Evolutionary conservation across 2,329 filamentous ascomycete species (phyloP).

Genomic region (Fusarium staphyleae): DNA sequence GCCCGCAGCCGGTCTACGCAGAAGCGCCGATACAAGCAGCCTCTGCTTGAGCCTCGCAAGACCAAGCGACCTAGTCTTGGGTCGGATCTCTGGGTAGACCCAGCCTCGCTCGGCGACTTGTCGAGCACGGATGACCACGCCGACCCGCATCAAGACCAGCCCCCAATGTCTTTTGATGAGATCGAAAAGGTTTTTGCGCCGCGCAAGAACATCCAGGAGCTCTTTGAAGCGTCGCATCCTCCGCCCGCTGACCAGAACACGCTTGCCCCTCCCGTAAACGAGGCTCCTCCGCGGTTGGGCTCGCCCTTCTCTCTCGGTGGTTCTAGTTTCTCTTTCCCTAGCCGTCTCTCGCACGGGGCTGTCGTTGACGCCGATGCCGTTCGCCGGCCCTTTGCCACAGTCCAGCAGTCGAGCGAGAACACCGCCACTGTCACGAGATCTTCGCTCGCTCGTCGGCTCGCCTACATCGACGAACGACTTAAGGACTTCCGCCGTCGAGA

Average conservation of each 20-base stretch:
- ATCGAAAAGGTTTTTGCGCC: conserved; percentile 52
- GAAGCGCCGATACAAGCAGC: conserved; percentile 61
- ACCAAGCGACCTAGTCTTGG: conserved; percentile 62
- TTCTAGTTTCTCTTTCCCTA: conserved; percentile 68
- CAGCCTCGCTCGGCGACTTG: conserved; percentile 41
- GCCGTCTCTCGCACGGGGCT: conserved; percentile 57
- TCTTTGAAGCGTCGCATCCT: conserved; percentile 47
- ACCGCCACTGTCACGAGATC: conserved; percentile 48
- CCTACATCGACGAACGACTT: conserved; percentile 65
- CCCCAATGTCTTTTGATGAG: conserved; percentile 37
- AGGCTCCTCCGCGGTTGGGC: conserved; percentile 59
- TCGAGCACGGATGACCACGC: conserved; percentile 41
- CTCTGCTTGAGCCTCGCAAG: conserved; percentile 55
- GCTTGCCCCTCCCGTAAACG: conserved; percentile 43
- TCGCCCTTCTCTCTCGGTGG: conserved; percentile 63
- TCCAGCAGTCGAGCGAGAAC: conserved; percentile 56
- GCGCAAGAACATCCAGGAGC: conserved; percentile 51
- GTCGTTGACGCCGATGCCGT: conserved; percentile 54
- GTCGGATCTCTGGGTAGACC: conserved; percentile 61
- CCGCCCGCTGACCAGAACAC: conserved; percentile 20
- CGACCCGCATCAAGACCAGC: conserved; percentile 44
- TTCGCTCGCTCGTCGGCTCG: conserved; percentile 59
- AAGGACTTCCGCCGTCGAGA: conserved; percentile 60
- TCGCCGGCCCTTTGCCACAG: conserved; percentile 63
- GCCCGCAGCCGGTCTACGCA: conserved; percentile 60